Evolutionary conservation across 2,329 filamentous ascomycete genomes (phyloP).

Genomic region (Dothistroma septosporum): DNA sequence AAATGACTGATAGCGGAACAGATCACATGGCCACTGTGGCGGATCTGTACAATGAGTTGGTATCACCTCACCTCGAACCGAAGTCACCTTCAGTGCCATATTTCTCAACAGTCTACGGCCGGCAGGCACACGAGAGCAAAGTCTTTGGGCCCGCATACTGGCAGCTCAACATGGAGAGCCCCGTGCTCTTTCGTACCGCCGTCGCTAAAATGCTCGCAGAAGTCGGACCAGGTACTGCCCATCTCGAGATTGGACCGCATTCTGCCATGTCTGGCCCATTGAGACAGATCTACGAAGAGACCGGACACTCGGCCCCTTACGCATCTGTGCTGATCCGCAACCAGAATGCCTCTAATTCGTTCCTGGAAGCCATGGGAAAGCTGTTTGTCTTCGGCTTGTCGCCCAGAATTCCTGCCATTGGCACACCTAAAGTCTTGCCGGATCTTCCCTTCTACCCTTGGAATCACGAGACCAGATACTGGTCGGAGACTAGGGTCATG

Average conservation of each 20-base stretch:
- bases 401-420: not conserved
- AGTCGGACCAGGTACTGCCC: not conserved
- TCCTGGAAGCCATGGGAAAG: not conserved
- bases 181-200: not conserved
- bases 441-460: conserved; percentile 3
- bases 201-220: not conserved
- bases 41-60: too few species aligned
- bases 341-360: not conserved
- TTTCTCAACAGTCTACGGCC: not conserved
- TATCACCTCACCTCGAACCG: too few species aligned
- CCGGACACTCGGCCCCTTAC: not conserved
- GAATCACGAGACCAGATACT: not conserved
- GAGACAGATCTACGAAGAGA: not conserved
- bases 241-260: conserved; percentile 4
- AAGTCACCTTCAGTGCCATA: too few species aligned
- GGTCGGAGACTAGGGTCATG: not conserved
- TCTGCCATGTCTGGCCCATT: not conserved
- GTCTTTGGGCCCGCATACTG: not conserved
- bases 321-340: not conserved
- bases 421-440: not conserved
- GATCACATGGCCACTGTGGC: too few species aligned
- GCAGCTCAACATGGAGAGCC: not conserved
- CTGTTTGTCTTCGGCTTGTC: not conserved
- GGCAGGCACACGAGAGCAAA: not conserved
- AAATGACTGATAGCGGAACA: too few species aligned